Percentiles rank a stretch among this genome's conserved stretches.
phyloP scores from a whole-genome alignment of 1,284 basidiomycete species.

The Puccinia hordei region DNA sequence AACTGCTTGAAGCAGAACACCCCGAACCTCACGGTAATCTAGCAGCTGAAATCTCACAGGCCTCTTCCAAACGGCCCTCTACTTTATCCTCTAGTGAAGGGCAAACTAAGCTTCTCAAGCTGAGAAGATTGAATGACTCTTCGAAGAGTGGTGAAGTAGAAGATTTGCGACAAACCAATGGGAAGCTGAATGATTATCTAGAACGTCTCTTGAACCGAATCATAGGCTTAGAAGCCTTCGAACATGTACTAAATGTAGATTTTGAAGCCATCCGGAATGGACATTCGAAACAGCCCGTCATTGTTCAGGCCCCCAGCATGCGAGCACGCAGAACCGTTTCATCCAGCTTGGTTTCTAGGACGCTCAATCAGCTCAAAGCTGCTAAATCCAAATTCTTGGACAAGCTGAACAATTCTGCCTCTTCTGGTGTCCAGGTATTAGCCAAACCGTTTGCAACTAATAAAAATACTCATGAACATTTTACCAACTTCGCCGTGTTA shows the following conservation, averaged over 20 bases:
- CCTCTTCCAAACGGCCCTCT: slow-evolving; percentile 2
- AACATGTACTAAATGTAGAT: slow-evolving; percentile 6
- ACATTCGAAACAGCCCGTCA: neutral
- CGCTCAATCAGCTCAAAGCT: slow-evolving; percentile 4
- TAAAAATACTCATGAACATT: neutral
- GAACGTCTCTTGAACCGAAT: slow-evolving; percentile 12
- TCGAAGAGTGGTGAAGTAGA: slow-evolving; percentile 18
- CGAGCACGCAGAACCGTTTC: slow-evolving; percentile 6
- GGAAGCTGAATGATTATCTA: slow-evolving; percentile 5
- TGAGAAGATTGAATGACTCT: neutral
- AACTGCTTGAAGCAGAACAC: neutral
- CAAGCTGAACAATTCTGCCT: slow-evolving; percentile 7
- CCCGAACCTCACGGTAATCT: neutral
- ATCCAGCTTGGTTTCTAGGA: neutral
- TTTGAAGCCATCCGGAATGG: slow-evolving; percentile 17
- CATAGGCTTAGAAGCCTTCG: slow-evolving; percentile 21
- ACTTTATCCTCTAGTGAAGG: slow-evolving; percentile 22
- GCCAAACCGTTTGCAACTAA: slow-evolving; percentile 1
- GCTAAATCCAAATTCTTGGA: slow-evolving; percentile 20
- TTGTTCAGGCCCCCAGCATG: neutral
- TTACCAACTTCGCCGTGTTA: neutral
- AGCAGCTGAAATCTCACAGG: slow-evolving; percentile 10
- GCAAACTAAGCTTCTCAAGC: neutral
- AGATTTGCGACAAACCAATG: slow-evolving; percentile 1
- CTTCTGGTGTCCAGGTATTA: neutral